A percentile compares a stretch with the other conserved stretches of the same genome.
phyloP scores from a whole-genome alignment of 768 basidiomycete genomes.

The Naganishia vaughanmartiniae region DNA sequence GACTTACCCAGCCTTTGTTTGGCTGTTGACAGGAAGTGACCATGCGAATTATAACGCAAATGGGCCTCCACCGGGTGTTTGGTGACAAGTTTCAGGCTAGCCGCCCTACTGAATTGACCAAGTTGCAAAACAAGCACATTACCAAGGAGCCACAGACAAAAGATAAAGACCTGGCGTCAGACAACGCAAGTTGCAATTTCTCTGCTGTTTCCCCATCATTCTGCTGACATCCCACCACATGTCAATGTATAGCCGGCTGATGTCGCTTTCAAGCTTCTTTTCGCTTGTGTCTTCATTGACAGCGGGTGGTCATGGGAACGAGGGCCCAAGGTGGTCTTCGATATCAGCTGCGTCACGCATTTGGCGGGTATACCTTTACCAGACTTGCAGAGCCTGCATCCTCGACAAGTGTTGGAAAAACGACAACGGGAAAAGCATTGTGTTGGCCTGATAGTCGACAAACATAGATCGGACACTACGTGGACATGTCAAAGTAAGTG shows the following conservation, averaged over 20 bases:
- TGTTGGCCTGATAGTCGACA: neutral
- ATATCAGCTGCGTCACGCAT: neutral
- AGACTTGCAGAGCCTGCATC: slow-evolving; percentile 5
- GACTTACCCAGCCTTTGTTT: neutral
- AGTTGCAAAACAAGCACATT: neutral
- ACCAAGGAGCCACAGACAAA: neutral
- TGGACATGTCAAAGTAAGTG: neutral
- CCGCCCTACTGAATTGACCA: neutral
- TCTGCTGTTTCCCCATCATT: neutral
- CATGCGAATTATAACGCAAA: neutral
- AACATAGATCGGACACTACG: neutral
- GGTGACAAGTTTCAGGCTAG: neutral
- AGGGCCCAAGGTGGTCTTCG: neutral
- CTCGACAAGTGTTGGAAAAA: slow-evolving; percentile 13
- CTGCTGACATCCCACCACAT: neutral
- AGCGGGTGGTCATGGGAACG: slow-evolving; percentile 13
- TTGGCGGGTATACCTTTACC: neutral
- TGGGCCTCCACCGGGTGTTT: neutral
- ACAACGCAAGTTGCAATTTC: neutral
- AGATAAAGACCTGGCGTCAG: neutral
- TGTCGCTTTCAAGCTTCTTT: slow-evolving; percentile 1
- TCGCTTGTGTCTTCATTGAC: slow-evolving; percentile 4
- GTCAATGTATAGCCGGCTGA: neutral
- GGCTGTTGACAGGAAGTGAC: neutral
- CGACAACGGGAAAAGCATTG: slow-evolving; percentile 2